Evolutionary conservation across 208 protist species (phyloP), one percentile per base, ranked within the genome.

Genomic region (Blechomonas ayalai): DNA sequence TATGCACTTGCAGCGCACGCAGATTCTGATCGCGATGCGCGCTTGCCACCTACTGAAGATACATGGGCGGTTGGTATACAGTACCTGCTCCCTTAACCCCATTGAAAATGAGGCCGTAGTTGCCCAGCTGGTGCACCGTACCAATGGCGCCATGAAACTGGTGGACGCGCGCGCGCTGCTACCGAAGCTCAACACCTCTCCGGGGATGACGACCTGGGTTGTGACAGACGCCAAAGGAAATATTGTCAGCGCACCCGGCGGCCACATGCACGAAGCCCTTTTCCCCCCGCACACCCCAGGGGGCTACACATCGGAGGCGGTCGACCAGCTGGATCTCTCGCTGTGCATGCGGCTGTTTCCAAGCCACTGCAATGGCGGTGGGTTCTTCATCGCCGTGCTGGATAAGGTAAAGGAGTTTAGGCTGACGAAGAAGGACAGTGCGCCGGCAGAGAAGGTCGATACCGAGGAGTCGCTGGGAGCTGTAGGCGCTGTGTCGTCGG

Each of bases 341-440:
- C 57, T 70, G n/a, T 96, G 87, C 53, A 86, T 97, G 73, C 82
- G 97, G 19, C 54, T 99, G 7, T 75, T 97, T 27, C 96, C 97
- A 16, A 94, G 90, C 26, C 58, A 93, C 46, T 92, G 95, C 62
- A 83, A 97, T 40, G 96, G 90, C 37, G 97, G 97, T 31, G 96
- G 95, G 38, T 99, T 99, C 80, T 99, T 98, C 60, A 83, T 99
- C 15, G 93, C 97, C 6, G 90, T 97, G 22, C 61, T 99, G 3
- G 73, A 90, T 43, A 95, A 95, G 64, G 75, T 86, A 1, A 66
- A 33, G 12, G 72, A 85, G 48, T 92, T 74, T 54, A 46, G 66
- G 8, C 37, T 86, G 4, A 37, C 35, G 5, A 52, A 49, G 37
- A 73, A 67, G 23, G 52, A 53, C 12, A 56, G 38, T 18, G 26